Percentiles rank a stretch among this genome's conserved stretches.
Evolutionary conservation across 331 rosid species (phyloP).

Genomic region (Malus hybrid): DNA sequence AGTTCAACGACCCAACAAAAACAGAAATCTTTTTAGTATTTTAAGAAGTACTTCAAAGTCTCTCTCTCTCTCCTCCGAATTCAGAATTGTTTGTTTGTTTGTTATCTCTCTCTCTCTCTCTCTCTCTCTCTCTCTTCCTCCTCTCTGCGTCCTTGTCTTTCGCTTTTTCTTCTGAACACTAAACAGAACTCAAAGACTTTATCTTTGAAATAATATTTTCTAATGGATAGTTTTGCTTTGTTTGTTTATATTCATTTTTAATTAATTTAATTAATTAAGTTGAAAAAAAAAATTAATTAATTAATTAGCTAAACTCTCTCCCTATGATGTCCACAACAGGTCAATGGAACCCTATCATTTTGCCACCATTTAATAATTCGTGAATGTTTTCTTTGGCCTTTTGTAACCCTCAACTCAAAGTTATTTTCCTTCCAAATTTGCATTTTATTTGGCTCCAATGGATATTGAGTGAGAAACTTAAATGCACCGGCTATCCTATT

Average conservation of each 20-base stretch:
- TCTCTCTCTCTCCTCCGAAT: constrained; percentile 6
- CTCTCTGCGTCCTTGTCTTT: constrained; percentile 27
- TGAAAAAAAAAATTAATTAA: too few relatives aligned
- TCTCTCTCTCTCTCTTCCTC: constrained; percentile 15
- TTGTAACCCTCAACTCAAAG: background rate
- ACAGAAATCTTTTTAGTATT: constrained; percentile 40
- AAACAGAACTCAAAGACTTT: background rate
- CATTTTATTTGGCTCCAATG: too few relatives aligned
- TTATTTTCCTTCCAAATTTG: background rate
- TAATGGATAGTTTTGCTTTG: background rate
- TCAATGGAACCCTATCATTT: constrained; percentile 16
- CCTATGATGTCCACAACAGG: constrained; percentile 16
- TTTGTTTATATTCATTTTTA: too few relatives aligned
- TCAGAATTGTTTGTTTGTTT: background rate
- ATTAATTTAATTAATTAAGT: too few relatives aligned
- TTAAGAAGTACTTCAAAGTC: constrained; percentile 21
- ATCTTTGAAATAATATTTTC: background rate
- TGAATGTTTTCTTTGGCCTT: background rate
- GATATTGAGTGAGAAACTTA: too few relatives aligned
- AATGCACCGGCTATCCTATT: too few relatives aligned
- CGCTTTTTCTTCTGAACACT: background rate
- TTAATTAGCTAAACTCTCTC: background rate
- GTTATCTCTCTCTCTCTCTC: constrained; percentile 6
- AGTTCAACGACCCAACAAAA: constrained; percentile 43
- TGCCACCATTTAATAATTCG: background rate